phyloP scores from a whole-genome alignment of 352 stramenopile genomes.

The Phytophthora pluvialis region DNA sequence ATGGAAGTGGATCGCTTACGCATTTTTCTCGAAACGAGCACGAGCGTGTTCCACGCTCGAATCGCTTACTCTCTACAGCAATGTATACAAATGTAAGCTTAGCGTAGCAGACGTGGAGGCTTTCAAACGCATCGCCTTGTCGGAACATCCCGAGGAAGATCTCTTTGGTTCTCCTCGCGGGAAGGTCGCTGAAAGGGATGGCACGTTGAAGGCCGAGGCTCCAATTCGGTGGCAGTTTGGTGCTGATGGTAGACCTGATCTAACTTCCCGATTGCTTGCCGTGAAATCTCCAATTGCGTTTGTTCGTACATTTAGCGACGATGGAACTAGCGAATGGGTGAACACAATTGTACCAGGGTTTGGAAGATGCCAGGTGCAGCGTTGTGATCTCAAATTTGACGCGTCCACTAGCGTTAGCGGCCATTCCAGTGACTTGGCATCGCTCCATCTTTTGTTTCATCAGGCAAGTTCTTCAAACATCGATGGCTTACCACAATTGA shows the following conservation, averaged over 20 bases:
- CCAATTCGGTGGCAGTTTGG: neutral
- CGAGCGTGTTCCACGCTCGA: too few species aligned
- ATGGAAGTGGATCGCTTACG: too few species aligned
- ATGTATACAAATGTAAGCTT: too few species aligned
- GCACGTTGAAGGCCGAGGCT: neutral
- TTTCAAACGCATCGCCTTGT: too few species aligned
- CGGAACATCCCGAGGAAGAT: neutral
- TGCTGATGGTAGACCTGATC: neutral
- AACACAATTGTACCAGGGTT: conserved; percentile 3
- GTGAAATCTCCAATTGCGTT: neutral
- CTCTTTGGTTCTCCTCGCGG: conserved; percentile 1
- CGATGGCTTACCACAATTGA: too few species aligned
- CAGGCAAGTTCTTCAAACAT: too few species aligned
- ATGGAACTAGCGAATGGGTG: conserved; percentile 1
- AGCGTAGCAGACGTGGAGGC: too few species aligned
- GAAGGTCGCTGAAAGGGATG: neutral
- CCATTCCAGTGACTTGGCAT: too few species aligned
- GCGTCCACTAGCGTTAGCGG: too few species aligned
- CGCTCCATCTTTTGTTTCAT: too few species aligned
- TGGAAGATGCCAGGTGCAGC: neutral
- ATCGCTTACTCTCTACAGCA: too few species aligned
- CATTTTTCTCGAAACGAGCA: too few species aligned
- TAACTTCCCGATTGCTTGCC: neutral
- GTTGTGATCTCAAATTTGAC: neutral
- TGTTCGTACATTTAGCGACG: conserved; percentile 5